phyloP scores from a whole-genome alignment of 306 rosid genomes.

The Rosa persica region DNA sequence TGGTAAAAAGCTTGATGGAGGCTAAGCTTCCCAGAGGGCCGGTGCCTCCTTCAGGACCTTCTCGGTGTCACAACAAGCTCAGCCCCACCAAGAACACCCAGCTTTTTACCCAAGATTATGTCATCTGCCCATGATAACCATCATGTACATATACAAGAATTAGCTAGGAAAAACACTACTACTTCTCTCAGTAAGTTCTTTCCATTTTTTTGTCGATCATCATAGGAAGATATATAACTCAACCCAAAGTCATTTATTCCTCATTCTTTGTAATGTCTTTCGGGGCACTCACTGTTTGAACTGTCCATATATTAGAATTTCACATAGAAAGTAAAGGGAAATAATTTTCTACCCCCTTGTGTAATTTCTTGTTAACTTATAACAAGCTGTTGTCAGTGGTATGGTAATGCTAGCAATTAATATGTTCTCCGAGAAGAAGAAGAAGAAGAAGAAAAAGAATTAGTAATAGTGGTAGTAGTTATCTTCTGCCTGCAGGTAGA shows the following conservation, averaged over 20 bases:
- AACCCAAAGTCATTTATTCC: background rate
- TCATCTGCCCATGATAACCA: constrained; percentile 43
- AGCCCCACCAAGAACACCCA: constrained; percentile 34
- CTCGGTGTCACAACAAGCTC: constrained; percentile 59
- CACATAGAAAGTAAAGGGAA: background rate
- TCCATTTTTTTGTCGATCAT: background rate
- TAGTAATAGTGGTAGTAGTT: background rate
- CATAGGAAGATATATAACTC: background rate
- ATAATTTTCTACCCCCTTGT: background rate
- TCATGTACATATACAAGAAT: background rate
- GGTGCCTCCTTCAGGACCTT: constrained; percentile 78
- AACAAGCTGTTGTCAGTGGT: background rate
- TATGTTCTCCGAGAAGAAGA: background rate
- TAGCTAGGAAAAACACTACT: background rate
- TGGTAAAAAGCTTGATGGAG: constrained; percentile 31
- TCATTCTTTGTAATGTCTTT: background rate
- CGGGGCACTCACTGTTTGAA: background rate
- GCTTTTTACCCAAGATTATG: constrained; percentile 29
- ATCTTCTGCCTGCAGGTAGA: background rate
- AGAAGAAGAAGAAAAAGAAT: background rate
- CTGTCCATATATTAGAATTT: background rate
- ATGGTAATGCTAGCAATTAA: background rate
- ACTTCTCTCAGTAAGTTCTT: background rate
- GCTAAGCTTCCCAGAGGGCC: constrained; percentile 56
- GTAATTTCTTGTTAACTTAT: background rate